phyloP scores from a whole-genome alignment of 2,329 filamentous ascomycete species.

The Cladosporium oxysporum region DNA sequence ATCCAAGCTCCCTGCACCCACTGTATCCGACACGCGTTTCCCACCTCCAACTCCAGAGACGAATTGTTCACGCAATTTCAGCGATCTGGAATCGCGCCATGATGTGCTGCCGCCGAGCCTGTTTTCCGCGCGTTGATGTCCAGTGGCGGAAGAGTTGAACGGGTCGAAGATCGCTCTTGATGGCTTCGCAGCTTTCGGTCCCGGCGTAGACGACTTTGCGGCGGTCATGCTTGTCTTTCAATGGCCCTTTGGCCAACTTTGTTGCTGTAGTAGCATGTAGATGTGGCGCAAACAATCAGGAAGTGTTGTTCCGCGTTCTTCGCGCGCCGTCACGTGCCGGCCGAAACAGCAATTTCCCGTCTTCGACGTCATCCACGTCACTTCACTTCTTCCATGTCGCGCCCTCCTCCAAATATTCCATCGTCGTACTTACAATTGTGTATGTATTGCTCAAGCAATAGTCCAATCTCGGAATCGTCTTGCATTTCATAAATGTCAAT shows the following conservation, averaged over 20 bases:
- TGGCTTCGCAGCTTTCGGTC: conserved; percentile 90
- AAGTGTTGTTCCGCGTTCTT: conserved; percentile 3
- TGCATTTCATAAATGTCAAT: not conserved
- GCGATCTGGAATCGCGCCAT: conserved; percentile 70
- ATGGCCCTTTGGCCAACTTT: not conserved
- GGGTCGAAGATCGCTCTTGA: conserved; percentile 93
- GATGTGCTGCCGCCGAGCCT: conserved; percentile 60
- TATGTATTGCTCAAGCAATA: not conserved
- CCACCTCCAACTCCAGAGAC: conserved; percentile 57
- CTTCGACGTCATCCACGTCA: not conserved
- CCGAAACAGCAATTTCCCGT: not conserved
- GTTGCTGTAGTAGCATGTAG: not conserved
- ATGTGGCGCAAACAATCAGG: not conserved
- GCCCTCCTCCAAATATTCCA: not conserved
- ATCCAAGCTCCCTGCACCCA: conserved; percentile 63
- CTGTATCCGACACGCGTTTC: conserved; percentile 62
- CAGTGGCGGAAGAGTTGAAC: conserved; percentile 91
- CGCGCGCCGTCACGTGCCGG: conserved; percentile 3
- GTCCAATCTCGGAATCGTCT: fast-evolving
- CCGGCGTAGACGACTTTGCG: not conserved
- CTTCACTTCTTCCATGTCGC: not conserved
- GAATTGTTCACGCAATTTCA: conserved; percentile 73
- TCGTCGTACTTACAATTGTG: not conserved
- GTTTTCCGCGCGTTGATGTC: conserved; percentile 75
- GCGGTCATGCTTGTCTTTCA: not conserved